A percentile compares a stretch with the other conserved stretches of the same genome.
Evolutionary conservation across 1,284 basidiomycete genomes (phyloP).

Genomic region (Ceratobasidium sp.): DNA sequence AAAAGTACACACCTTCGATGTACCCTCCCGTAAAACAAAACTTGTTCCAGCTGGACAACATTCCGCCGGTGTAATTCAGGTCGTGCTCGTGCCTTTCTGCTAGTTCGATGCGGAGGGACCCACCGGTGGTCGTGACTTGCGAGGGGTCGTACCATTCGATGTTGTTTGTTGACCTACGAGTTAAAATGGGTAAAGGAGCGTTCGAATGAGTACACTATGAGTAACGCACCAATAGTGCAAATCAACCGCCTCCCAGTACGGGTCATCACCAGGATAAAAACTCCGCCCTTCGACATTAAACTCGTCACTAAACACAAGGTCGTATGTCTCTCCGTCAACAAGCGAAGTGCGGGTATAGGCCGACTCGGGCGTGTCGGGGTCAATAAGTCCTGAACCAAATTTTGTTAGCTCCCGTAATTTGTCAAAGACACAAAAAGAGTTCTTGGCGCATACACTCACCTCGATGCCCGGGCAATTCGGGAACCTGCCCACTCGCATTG

Average conservation of each 20-base stretch:
- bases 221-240: conserved; percentile 70
- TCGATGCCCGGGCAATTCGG: conserved; percentile 59
- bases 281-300: conserved; percentile 65
- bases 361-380: conserved; percentile 68
- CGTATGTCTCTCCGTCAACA: conserved; percentile 60
- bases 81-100: conserved; percentile 48
- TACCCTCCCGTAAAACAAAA: conserved; percentile 57
- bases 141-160: conserved; percentile 52
- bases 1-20: conserved; percentile 44
- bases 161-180: conserved; percentile 40
- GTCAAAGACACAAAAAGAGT: neutral
- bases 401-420: too few species aligned
- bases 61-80: conserved; percentile 49
- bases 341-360: conserved; percentile 66
- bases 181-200: neutral
- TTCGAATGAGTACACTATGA: neutral
- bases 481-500: conserved; percentile 77
- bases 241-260: conserved; percentile 79
- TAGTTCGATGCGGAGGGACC: conserved; percentile 52
- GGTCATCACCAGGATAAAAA: conserved; percentile 58
- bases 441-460: conserved; percentile 43
- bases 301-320: conserved; percentile 73
- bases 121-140: conserved; percentile 52
- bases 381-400: conserved; percentile 57
- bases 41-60: conserved; percentile 47